Conservation (phyloP, 1,284 basidiomycete genomes). For the Vanrija sp. region DNA sequence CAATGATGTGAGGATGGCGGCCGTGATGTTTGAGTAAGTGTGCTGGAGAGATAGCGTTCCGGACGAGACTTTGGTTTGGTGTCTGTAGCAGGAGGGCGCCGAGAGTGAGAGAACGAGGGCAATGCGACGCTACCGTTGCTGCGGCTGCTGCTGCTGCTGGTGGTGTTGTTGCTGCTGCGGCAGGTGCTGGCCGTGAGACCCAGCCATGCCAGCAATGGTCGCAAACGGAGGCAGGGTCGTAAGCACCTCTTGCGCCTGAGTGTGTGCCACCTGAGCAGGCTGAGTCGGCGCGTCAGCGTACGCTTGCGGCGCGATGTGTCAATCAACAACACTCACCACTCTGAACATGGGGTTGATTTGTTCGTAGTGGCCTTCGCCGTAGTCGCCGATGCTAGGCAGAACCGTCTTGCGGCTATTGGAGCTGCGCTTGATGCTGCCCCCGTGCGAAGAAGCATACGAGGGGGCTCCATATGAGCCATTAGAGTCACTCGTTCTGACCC, state of each 20-base stretch:
- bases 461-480: conserved; percentile 39
- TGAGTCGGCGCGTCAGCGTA: conserved; percentile 8
- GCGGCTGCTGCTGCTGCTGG: too few relatives aligned
- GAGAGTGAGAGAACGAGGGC: too few relatives aligned
- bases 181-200: too few relatives aligned
- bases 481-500: not conserved
- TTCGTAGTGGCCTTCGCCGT: conserved; percentile 43
- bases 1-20: too few relatives aligned
- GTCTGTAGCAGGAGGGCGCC: too few relatives aligned
- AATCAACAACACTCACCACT: conserved; percentile 64
- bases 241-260: conserved; percentile 31
- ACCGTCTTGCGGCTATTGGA: conserved; percentile 32
- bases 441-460: conserved; percentile 29
- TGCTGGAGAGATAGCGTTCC: too few relatives aligned
- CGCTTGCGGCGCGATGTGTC: conserved; percentile 5
- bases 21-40: too few relatives aligned
- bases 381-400: conserved; percentile 52
- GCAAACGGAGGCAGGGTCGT: conserved; percentile 47
- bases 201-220: conserved; percentile 66
- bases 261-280: conserved; percentile 12
- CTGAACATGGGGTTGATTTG: conserved; percentile 83
- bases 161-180: too few relatives aligned
- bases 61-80: too few relatives aligned
- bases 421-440: conserved; percentile 23
- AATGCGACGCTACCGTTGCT: too few relatives aligned